Evolutionary conservation across 2,329 filamentous ascomycete species (phyloP).

Genomic region (Fusarium sarcochroum): DNA sequence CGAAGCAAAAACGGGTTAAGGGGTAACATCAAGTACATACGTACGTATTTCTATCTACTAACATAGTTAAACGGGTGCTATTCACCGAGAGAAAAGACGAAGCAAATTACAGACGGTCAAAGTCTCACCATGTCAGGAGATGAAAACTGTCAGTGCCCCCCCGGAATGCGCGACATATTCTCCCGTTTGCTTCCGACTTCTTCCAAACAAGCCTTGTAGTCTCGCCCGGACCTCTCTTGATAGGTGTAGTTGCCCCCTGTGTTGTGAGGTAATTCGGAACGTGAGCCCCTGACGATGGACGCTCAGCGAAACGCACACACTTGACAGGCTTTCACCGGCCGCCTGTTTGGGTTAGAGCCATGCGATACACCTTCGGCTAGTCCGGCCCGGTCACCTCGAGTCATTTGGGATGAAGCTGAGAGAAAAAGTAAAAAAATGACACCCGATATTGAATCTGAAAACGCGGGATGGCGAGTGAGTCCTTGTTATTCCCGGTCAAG

Average conservation of each 20-base stretch:
- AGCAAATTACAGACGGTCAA: constrained; percentile 36
- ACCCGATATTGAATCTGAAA: constrained; percentile 5
- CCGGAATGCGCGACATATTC: constrained; percentile 19
- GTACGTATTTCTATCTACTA: constrained; percentile 6
- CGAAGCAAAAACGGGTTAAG: constrained; percentile 40
- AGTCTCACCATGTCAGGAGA: constrained; percentile 51
- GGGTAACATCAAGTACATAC: constrained; percentile 22
- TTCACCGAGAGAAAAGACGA: constrained; percentile 31
- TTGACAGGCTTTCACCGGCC: constrained; percentile 36
- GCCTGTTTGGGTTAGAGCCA: constrained; percentile 35
- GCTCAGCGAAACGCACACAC: constrained; percentile 21
- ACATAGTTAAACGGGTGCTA: constrained; percentile 27
- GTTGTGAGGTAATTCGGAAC: constrained; percentile 23
- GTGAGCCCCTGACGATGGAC: constrained; percentile 28
- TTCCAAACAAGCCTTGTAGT: constrained; percentile 25
- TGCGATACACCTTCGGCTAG: constrained; percentile 43
- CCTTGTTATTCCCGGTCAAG: constrained; percentile 29
- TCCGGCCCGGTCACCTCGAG: constrained; percentile 34
- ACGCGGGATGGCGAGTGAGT: constrained; percentile 27
- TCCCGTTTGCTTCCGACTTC: constrained; percentile 36
- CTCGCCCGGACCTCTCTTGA: constrained; percentile 13
- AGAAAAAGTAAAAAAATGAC: constrained; percentile 9
- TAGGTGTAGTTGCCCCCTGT: constrained; percentile 29
- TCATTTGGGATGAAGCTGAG: constrained; percentile 6
- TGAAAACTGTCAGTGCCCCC: constrained; percentile 18